Base-by-base conservation (phyloP, 2,329 filamentous ascomycete genomes). In the Pseudocercospora pini-densiflorae region DNA sequence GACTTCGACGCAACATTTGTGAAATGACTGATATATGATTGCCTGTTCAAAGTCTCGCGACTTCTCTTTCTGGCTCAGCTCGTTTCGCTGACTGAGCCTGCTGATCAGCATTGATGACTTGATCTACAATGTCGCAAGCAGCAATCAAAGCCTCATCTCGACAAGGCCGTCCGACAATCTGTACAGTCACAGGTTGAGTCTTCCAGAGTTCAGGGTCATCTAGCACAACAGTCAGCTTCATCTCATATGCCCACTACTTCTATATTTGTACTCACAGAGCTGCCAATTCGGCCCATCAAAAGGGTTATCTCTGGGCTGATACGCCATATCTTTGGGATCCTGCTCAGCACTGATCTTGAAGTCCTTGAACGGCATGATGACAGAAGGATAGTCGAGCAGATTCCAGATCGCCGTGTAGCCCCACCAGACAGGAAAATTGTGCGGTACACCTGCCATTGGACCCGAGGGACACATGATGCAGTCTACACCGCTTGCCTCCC, bases 401-500 rank as follows among this genome's bases (percentile, higher is more conserved):
- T 91, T 91, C 87, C 88, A 91, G 65, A 88, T 83, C 0, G 84
- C 79, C 0, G 87, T 89, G 70, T 91, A 91, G 1, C 84, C 84
- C 88, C 88, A 91, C 69, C 60, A 86, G 40, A 77, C 80, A 76
- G 89, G 71, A 67, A 81, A 77, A 69, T 86, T 75, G 70, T 88
- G 82, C 66, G 85, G 77, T 5, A 81, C 85, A 29, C 85, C 85
- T 2, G 81, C 80, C 3, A 83, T 81, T 1, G 86, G 85, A 0
- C 83, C 85, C 1, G 81, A 84, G 0, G 88, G 88, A 65, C 85
- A 88, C 0, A 90, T 77, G 55, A 90, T 85, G 0, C 87, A 85
- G 73, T 91, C 88, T 7, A 88, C 57, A 5, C 45, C 40, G 23
- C 63, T 51, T 14, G 59, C 61, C 4, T 66, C 51, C 63, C 70